Conservation (phyloP, 2,329 filamentous ascomycete genomes). For the Nothophaeocryptopus gaeumannii region DNA sequence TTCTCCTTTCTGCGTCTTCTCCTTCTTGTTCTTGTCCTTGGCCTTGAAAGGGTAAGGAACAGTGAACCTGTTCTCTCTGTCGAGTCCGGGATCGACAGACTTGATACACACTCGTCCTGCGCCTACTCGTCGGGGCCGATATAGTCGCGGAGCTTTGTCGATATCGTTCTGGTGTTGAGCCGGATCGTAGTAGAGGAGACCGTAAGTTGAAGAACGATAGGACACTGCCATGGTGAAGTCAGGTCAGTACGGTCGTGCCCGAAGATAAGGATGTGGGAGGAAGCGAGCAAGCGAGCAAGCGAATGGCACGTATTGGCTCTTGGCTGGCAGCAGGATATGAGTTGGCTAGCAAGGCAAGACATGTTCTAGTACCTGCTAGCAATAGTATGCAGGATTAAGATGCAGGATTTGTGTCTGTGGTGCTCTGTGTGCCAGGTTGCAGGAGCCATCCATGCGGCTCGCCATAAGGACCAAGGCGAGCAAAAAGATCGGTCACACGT, state of each 20-base stretch:
- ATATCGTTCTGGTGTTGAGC: constrained; percentile 20
- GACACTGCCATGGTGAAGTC: constrained; percentile 22
- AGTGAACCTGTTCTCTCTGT: constrained; percentile 26
- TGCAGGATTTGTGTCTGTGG: not conserved
- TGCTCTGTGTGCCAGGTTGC: constrained; percentile 17
- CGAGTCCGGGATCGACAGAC: constrained; percentile 47
- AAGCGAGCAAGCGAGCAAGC: constrained; percentile 2
- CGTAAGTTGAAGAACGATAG: constrained; percentile 26
- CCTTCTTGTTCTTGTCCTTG: constrained; percentile 11
- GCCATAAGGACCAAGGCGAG: constrained; percentile 20
- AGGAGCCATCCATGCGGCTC: constrained; percentile 20
- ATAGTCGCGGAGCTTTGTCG: constrained; percentile 36
- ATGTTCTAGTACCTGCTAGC: not conserved
- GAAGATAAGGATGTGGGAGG: constrained; percentile 4
- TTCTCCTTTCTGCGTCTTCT: no score
- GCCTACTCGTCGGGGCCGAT: constrained; percentile 52
- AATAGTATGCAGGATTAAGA: not conserved
- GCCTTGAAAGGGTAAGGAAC: constrained; percentile 14
- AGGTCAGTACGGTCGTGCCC: constrained; percentile 15
- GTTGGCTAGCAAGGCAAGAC: not conserved
- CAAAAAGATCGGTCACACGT: constrained; percentile 13
- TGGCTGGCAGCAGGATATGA: constrained; percentile 2
- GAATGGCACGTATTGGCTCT: constrained; percentile 5
- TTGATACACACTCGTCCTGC: constrained; percentile 59
- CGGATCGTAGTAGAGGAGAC: constrained; percentile 25